Conservation (phyloP, 208 protist genomes). For the Leptomonas pyrrhocoris region DNA sequence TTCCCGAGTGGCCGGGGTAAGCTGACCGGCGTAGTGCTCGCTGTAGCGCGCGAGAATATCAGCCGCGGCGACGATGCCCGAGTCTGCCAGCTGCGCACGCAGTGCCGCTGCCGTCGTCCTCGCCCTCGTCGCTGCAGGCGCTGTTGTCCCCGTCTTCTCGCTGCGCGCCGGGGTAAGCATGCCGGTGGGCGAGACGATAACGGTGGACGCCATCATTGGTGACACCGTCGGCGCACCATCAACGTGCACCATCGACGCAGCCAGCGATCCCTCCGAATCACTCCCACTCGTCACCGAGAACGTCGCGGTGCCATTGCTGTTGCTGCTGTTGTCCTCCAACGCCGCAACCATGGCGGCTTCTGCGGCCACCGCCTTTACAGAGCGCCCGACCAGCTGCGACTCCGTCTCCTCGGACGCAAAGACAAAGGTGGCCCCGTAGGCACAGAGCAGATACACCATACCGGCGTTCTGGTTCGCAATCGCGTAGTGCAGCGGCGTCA, state of each 20-base stretch:
- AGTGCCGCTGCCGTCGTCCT: not conserved
- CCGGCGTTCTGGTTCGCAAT: conserved; percentile 49
- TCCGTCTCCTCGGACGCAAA: conserved; percentile 37
- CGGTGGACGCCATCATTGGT: not conserved
- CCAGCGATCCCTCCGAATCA: not conserved
- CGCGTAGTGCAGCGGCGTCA: conserved; percentile 57
- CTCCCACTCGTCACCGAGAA: not conserved
- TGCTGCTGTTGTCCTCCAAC: not conserved
- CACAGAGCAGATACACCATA: conserved; percentile 45
- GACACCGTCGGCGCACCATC: too few relatives aligned
- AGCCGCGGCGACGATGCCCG: conserved; percentile 7
- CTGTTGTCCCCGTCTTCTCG: not conserved
- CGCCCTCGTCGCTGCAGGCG: not conserved
- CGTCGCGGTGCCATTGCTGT: not conserved
- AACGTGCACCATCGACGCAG: not conserved
- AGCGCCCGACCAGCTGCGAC: conserved; percentile 12
- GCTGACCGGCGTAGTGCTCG: conserved; percentile 13
- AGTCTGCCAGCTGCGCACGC: conserved; percentile 3
- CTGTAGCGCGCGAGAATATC: conserved; percentile 17
- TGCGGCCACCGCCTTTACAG: conserved; percentile 18
- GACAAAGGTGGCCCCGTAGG: conserved; percentile 40
- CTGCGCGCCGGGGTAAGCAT: not conserved
- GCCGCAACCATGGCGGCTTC: not conserved
- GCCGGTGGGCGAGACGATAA: not conserved
- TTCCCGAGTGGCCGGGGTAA: conserved; percentile 19